Conservation (phyloP, 345 rosid genomes). For the Corchorus olitorius region DNA sequence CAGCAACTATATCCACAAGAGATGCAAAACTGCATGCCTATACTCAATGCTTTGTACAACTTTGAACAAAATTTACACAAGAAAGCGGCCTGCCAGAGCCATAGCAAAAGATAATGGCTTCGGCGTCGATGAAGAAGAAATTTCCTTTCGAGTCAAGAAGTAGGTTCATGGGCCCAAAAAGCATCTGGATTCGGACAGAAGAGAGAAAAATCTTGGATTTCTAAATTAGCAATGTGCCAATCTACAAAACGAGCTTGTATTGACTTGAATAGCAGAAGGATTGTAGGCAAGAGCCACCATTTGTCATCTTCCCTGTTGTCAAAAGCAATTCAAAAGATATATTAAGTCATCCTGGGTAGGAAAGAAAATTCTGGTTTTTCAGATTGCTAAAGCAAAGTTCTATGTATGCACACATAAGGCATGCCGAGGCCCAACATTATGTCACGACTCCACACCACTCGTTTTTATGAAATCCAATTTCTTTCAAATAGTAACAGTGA, state of each 20-base stretch:
- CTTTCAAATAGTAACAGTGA: background rate
- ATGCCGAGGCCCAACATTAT: no score
- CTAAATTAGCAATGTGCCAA: slow-evolving; percentile 94
- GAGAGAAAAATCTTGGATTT: slow-evolving; percentile 77
- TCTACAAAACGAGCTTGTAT: slow-evolving; percentile 85
- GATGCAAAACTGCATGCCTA: slow-evolving; percentile 4
- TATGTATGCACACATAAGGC: background rate
- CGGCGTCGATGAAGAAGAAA: background rate
- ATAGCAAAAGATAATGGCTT: background rate
- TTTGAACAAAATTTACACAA: slow-evolving; percentile 20
- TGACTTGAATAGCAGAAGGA: slow-evolving; percentile 65
- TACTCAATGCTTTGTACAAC: slow-evolving; percentile 18
- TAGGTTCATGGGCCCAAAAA: slow-evolving; percentile 87
- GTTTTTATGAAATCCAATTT: background rate
- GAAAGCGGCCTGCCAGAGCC: slow-evolving; percentile 9
- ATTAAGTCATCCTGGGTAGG: background rate
- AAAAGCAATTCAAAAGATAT: slow-evolving; percentile 15
- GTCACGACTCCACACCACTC: background rate
- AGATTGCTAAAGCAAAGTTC: background rate
- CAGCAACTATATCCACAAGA: background rate
- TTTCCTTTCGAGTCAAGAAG: slow-evolving; percentile 41
- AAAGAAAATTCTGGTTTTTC: background rate
- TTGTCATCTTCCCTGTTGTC: slow-evolving; percentile 70
- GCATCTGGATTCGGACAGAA: slow-evolving; percentile 85
- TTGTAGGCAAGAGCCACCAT: slow-evolving; percentile 93